These are phyloP conservation scores for Plicaturopsis crispa DNA, from an alignment of 768 basidiomycete genomes.

Conservation along the genomic window DNA sequence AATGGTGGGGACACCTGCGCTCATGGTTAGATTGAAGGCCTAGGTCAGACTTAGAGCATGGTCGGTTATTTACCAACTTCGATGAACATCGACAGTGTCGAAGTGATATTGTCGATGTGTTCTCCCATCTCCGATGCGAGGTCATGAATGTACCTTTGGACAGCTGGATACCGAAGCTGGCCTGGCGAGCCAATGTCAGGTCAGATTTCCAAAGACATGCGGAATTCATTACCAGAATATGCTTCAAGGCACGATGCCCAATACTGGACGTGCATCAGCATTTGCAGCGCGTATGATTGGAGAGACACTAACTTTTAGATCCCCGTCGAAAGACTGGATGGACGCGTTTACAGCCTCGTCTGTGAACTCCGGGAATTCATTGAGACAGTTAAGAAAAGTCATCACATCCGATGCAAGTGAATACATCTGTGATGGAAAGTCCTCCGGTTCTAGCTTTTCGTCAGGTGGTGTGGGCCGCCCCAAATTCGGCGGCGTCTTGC, in stretches of 20 bases:
- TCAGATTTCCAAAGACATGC: background rate
- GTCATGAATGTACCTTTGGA: constrained; percentile 70
- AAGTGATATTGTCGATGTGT: constrained; percentile 62
- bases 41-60: background rate
- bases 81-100: constrained; percentile 65
- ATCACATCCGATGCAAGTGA: constrained; percentile 56
- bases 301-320: constrained; percentile 48
- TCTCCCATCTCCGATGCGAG: constrained; percentile 69
- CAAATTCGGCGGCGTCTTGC: constrained; percentile 13
- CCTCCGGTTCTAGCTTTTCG: constrained; percentile 30
- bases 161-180: constrained; percentile 65
- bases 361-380: constrained; percentile 74
- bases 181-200: constrained; percentile 26
- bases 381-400: constrained; percentile 62
- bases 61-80: constrained; percentile 48
- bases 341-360: constrained; percentile 69
- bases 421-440: constrained; percentile 60
- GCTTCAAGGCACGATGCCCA: constrained; percentile 68
- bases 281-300: background rate
- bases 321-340: constrained; percentile 59
- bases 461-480: constrained; percentile 1
- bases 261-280: constrained; percentile 38
- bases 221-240: constrained; percentile 42
- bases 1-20: constrained; percentile 66
- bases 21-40: background rate